Percentiles rank a stretch among this genome's conserved stretches.
Conservation (phyloP, 441 rosid genomes). For the Adansonia gregorii region DNA sequence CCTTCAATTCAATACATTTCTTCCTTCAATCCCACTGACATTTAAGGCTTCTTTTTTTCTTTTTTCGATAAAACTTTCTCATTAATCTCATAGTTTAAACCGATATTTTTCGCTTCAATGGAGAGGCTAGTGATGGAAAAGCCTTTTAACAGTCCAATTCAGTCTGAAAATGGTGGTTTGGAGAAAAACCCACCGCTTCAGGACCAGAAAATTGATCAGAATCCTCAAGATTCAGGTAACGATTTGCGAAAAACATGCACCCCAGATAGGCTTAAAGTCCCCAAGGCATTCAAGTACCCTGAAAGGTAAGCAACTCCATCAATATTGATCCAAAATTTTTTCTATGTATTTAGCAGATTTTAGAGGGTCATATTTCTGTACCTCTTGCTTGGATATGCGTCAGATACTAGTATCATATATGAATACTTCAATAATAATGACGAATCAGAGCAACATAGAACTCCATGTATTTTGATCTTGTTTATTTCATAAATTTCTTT, state of each 20-base stretch:
- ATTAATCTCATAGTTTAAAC: slow-evolving; percentile 14
- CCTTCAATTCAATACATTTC: not conserved
- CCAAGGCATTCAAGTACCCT: slow-evolving; percentile 73
- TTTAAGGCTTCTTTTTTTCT: not conserved
- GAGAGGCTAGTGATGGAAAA: slow-evolving; percentile 46
- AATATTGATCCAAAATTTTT: not conserved
- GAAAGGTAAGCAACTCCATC: slow-evolving; percentile 51
- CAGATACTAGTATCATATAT: too few relatives aligned
- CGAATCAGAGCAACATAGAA: too few relatives aligned
- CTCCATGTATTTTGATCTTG: not conserved
- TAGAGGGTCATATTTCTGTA: too few relatives aligned
- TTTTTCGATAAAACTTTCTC: not conserved
- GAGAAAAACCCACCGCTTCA: slow-evolving; percentile 30
- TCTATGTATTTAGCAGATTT: not conserved
- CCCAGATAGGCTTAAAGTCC: slow-evolving; percentile 72
- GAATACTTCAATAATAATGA: too few relatives aligned
- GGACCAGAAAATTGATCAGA: slow-evolving; percentile 34
- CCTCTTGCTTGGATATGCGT: too few relatives aligned
- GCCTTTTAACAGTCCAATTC: slow-evolving; percentile 28
- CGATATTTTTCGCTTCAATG: slow-evolving; percentile 32
- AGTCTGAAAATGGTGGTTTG: slow-evolving; percentile 25
- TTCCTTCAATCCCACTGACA: slow-evolving; percentile 1
- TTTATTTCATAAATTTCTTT: not conserved
- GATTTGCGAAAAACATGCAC: slow-evolving; percentile 53
- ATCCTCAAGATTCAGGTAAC: slow-evolving; percentile 35